These are phyloP conservation scores for Immersiella caudata DNA, from an alignment of 495 filamentous ascomycete genomes.

Conservation along the genomic window DNA sequence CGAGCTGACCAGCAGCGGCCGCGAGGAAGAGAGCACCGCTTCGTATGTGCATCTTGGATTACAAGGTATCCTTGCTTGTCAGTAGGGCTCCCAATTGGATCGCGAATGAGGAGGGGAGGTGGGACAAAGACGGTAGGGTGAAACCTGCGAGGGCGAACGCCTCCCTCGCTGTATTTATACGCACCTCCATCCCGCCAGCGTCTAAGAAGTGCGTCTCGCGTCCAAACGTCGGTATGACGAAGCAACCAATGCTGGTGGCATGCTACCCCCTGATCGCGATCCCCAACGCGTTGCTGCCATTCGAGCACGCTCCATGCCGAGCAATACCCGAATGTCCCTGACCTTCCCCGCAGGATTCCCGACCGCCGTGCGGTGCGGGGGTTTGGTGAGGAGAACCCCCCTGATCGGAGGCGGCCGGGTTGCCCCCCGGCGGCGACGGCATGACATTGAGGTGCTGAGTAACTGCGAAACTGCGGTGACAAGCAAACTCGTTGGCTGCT, in stretches of 20 bases:
- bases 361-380: neutral
- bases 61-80: neutral
- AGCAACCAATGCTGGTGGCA: neutral
- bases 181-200: neutral
- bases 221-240: neutral
- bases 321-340: constrained; percentile 1
- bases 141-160: neutral
- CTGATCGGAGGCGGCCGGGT: neutral
- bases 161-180: neutral
- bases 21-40: constrained; percentile 33
- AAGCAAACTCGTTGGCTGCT: neutral
- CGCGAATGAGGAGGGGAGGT: neutral
- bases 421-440: neutral
- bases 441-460: neutral
- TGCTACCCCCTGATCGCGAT: neutral
- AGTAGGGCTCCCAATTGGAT: neutral
- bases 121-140: neutral
- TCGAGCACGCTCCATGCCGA: constrained; percentile 3
- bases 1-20: constrained; percentile 36
- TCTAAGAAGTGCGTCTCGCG: too few species aligned
- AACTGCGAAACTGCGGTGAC: neutral
- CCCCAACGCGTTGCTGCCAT: neutral
- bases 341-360: constrained; percentile 4
- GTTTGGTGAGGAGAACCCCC: neutral
- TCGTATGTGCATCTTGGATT: constrained; percentile 39